phyloP scores from a whole-genome alignment of 306 rosid species.

The Cicer pinnatifidum region DNA sequence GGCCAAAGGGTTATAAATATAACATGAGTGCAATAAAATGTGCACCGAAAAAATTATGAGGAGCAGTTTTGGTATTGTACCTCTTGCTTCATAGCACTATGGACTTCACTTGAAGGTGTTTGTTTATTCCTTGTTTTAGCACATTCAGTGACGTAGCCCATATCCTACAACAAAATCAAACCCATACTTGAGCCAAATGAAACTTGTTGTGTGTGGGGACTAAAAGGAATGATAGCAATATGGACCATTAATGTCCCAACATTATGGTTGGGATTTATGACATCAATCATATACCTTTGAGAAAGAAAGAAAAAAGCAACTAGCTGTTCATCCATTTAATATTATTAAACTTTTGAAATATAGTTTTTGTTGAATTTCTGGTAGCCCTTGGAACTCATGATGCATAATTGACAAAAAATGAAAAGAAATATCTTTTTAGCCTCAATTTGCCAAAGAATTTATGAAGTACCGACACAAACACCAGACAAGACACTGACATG shows the following conservation, averaged over 20 bases:
- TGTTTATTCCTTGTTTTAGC: slow-evolving; percentile 54
- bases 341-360: not conserved
- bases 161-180: slow-evolving; percentile 64
- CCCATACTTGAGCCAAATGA: slow-evolving; percentile 40
- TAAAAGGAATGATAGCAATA: slow-evolving; percentile 36
- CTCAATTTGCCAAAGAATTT: not conserved
- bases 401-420: not conserved
- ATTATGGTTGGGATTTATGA: slow-evolving; percentile 36
- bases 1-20: slow-evolving; percentile 29
- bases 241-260: slow-evolving; percentile 41
- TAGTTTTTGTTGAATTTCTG: slow-evolving; percentile 1
- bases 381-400: slow-evolving; percentile 27
- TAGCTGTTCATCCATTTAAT: slow-evolving; percentile 18
- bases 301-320: not conserved
- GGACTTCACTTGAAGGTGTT: slow-evolving; percentile 63
- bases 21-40: slow-evolving; percentile 8
- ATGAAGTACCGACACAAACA: not conserved
- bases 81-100: slow-evolving; percentile 81
- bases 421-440: slow-evolving; percentile 11
- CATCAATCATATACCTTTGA: slow-evolving; percentile 1
- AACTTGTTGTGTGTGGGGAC: slow-evolving; percentile 38
- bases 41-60: slow-evolving; percentile 32
- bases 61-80: slow-evolving; percentile 47
- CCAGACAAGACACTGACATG: not conserved
- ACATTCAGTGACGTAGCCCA: slow-evolving; percentile 56